phyloP scores from a whole-genome alignment of 306 rosid genomes.

The Quercus suber region DNA sequence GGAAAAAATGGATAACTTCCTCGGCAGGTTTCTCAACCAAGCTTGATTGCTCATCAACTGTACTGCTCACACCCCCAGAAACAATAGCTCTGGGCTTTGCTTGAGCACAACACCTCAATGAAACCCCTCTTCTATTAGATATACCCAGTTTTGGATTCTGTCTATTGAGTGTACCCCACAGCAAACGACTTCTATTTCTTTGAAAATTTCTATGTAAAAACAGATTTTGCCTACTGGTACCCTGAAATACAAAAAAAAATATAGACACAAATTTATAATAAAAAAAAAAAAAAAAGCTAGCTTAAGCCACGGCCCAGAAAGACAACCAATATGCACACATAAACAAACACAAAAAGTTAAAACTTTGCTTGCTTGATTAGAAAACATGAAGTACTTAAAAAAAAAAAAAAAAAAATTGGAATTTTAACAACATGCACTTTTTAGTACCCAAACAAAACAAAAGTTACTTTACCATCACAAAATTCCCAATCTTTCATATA shows the following conservation, averaged over 20 bases:
- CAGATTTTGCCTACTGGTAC: conserved; percentile 42
- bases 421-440: neutral
- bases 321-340: neutral
- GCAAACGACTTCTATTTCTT: conserved; percentile 33
- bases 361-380: neutral
- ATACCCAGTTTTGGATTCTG: neutral
- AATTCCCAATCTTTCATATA: neutral
- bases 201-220: conserved; percentile 36
- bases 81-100: conserved; percentile 49
- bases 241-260: conserved; percentile 36
- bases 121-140: conserved; percentile 20
- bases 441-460: neutral
- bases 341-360: neutral
- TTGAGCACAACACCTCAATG: conserved; percentile 52
- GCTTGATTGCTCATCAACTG: conserved; percentile 39
- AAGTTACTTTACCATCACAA: neutral
- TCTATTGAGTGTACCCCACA: conserved; percentile 42
- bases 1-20: conserved; percentile 61
- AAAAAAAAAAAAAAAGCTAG: neutral
- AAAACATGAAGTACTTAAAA: neutral
- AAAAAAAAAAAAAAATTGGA: neutral
- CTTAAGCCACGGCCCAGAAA: neutral
- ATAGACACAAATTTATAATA: neutral
- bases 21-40: conserved; percentile 46
- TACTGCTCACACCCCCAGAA: conserved; percentile 40